Percentiles rank a stretch among this genome's conserved stretches.
Conservation (phyloP, 441 rosid genomes). For the Manihot esculenta region DNA sequence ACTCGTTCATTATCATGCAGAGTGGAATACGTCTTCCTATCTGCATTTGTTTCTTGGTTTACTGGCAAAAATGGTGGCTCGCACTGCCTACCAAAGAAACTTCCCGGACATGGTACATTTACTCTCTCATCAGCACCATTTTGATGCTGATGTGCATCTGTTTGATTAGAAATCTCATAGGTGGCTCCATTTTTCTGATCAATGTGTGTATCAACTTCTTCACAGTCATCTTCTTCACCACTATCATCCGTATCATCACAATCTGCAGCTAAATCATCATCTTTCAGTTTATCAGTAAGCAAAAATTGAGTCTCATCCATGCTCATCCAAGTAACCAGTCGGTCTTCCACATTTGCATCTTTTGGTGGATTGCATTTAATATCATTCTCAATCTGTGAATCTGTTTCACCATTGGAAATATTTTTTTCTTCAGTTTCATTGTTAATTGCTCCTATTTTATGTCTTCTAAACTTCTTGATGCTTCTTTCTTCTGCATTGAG, state of each 20-base stretch:
- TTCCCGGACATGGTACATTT: constrained; percentile 19
- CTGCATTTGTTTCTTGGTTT: neutral
- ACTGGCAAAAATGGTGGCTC: constrained; percentile 1
- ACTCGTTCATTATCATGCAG: constrained; percentile 16
- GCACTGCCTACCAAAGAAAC: constrained; percentile 13
- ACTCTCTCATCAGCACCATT: constrained; percentile 12
- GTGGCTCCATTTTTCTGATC: constrained; percentile 21
- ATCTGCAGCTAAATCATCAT: constrained; percentile 26
- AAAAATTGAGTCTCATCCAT: constrained; percentile 34
- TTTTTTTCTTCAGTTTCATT: constrained; percentile 26
- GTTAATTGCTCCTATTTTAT: constrained; percentile 20
- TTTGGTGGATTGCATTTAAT: neutral
- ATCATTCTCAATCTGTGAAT: constrained; percentile 19
- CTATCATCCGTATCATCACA: constrained; percentile 37
- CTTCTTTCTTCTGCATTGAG: constrained; percentile 26
- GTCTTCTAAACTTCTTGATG: constrained; percentile 40
- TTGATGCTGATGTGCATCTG: constrained; percentile 20
- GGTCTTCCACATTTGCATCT: constrained; percentile 22
- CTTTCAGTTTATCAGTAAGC: constrained; percentile 31
- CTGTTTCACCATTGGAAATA: constrained; percentile 18
- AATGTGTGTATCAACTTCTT: constrained; percentile 28
- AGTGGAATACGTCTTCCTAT: neutral
- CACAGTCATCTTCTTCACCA: constrained; percentile 34
- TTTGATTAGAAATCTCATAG: constrained; percentile 10
- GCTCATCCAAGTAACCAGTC: constrained; percentile 45